Evolutionary conservation across 2,329 filamentous ascomycete species (phyloP).

Genomic region (Cladobotryum protrusum): DNA sequence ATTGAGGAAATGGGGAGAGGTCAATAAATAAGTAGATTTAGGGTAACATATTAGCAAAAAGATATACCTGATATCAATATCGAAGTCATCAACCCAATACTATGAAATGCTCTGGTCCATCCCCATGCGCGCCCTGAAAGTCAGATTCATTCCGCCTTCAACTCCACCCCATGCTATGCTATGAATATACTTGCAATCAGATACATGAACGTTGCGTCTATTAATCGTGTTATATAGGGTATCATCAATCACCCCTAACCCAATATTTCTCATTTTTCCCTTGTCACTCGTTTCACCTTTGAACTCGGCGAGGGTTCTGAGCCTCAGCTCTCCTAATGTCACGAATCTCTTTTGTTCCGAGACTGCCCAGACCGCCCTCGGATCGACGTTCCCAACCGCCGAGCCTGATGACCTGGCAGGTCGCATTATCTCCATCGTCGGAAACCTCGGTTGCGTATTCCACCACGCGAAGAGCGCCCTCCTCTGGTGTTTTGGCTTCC

Average conservation of each 20-base stretch:
- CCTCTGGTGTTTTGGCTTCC: conserved; percentile 84
- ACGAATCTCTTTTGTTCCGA: conserved; percentile 87
- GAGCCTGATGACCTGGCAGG: conserved; percentile 59
- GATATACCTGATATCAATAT: no score
- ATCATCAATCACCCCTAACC: no score
- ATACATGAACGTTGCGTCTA: neutral
- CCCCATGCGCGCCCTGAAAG: no score
- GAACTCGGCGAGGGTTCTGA: conserved; percentile 68
- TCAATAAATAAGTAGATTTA: no score
- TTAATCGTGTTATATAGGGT: neutral
- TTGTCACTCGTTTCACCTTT: conserved; percentile 31
- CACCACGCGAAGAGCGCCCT: conserved; percentile 73
- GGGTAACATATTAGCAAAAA: no score
- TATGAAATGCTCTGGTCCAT: no score
- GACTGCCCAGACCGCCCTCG: conserved; percentile 80
- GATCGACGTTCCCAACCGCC: conserved; percentile 66
- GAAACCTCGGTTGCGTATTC: conserved; percentile 84
- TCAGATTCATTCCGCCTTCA: neutral
- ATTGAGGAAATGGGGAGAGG: no score
- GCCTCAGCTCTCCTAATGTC: conserved; percentile 79
- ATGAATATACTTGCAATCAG: conserved; percentile 7
- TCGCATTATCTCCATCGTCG: conserved; percentile 60
- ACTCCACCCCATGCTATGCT: conserved; percentile 18
- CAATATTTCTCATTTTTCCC: neutral
- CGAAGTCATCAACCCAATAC: no score